Conservation (phyloP, 2,329 filamentous ascomycete species). For the Pezicula rhizophila region DNA sequence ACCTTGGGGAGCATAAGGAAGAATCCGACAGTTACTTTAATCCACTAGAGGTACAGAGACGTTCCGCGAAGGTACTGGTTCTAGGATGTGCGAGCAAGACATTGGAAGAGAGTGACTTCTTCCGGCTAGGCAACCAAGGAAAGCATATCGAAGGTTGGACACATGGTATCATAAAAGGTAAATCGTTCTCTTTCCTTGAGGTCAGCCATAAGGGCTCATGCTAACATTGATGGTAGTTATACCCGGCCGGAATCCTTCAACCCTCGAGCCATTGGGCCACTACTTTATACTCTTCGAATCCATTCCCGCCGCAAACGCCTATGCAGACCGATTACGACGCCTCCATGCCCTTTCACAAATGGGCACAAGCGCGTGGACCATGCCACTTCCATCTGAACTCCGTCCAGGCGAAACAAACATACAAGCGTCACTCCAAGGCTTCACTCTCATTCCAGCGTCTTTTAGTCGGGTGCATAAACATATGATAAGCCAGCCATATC, state of each 20-base stretch:
- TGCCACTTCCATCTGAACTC: constrained; percentile 36
- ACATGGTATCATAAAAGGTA: constrained; percentile 53
- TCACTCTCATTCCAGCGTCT: constrained; percentile 43
- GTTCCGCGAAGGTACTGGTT: constrained; percentile 36
- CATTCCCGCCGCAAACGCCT: constrained; percentile 51
- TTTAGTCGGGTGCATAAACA: constrained; percentile 28
- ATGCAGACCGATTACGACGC: constrained; percentile 47
- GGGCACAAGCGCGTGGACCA: constrained; percentile 30
- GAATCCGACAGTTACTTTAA: not conserved
- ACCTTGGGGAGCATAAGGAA: not conserved
- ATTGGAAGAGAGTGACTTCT: constrained; percentile 64
- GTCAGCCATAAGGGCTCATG: not conserved
- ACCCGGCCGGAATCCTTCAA: constrained; percentile 57
- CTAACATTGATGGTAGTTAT: constrained; percentile 40
- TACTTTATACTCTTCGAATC: constrained; percentile 67
- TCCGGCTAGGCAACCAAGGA: constrained; percentile 56
- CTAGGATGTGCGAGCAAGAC: constrained; percentile 52
- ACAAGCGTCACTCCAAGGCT: constrained; percentile 38
- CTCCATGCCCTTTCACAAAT: constrained; percentile 41
- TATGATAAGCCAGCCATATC: constrained; percentile 29
- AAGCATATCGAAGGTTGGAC: constrained; percentile 64
- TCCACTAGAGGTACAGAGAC: not conserved
- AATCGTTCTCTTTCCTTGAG: not conserved
- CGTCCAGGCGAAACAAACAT: constrained; percentile 41
- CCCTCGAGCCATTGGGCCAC: constrained; percentile 54